A percentile compares a stretch with the other conserved stretches of the same genome.
These are phyloP conservation scores for Balamuthia mandrillaris DNA, from an alignment of 208 protist species.

Conservation along the genomic window DNA sequence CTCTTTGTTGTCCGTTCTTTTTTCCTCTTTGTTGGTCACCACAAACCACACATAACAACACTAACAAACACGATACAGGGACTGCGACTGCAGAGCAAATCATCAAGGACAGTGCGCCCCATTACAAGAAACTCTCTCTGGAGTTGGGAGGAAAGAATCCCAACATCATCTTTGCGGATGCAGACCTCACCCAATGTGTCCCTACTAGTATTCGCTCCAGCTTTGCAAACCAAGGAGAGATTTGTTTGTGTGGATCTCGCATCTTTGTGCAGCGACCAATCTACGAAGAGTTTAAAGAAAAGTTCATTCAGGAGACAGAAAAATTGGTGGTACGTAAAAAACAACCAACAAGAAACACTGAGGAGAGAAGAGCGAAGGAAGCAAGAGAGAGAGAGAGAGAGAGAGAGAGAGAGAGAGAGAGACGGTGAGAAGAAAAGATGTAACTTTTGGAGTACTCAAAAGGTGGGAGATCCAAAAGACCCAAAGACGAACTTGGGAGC, in stretches of 20 bases:
- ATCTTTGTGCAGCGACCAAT: constrained; percentile 72
- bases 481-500: constrained; percentile 47
- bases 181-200: constrained; percentile 44
- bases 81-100: constrained; percentile 46
- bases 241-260: constrained; percentile 73
- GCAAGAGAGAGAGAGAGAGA: too few species aligned
- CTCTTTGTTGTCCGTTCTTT: too few species aligned
- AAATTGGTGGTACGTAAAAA: too few species aligned
- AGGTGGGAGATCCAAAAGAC: constrained; percentile 35
- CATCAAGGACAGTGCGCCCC: constrained; percentile 29
- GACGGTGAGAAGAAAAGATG: not conserved
- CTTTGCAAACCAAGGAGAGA: constrained; percentile 72
- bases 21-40: too few species aligned
- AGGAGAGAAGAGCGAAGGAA: too few species aligned
- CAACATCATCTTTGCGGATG: constrained; percentile 69
- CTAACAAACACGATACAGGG: too few species aligned
- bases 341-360: too few species aligned
- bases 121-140: constrained; percentile 74
- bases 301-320: constrained; percentile 51
- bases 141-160: constrained; percentile 82
- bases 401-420: too few species aligned
- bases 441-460: not conserved
- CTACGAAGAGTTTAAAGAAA: constrained; percentile 72
- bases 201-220: constrained; percentile 21
- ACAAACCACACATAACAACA: too few species aligned